Base-by-base conservation (phyloP, 2,329 filamentous ascomycete genomes). In the Capronia coronata region DNA sequence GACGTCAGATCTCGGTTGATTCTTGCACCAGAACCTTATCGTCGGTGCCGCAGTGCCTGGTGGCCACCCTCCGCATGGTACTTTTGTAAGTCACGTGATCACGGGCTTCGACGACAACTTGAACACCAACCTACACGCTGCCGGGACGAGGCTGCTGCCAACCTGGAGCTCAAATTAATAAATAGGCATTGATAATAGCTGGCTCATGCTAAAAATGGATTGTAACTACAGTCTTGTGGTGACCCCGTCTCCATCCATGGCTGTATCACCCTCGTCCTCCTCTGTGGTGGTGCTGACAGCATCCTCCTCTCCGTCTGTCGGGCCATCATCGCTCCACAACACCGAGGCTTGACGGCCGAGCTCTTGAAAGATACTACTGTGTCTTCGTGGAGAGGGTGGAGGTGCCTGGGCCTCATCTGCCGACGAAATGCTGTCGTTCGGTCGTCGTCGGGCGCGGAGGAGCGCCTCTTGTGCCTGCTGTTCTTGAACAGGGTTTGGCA, bases 261-360 rank as follows among this genome's bases (percentile, higher is more conserved):
- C 45, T 19, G 27, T 23, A 44, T 43, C 30, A 38, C 29, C 39
- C 8, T 66, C 66, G 25, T 67, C 65, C 58, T 70, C 71, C 49
- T 71, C 70, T 32, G 73, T 70, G n/a, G 69, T 63, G 2, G 69
- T 68, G 51, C 69, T 67, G 2, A 68, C 67, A 46, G 65, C 67
- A 54, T 67, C 68, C 43, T 62, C 68, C 39, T 70, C 58, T 53
- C 71, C 68, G 57, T 71, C 69, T 23, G 68, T 58, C 37, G 64
- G 62, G 45, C 67, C 68, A 54, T 72, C 71, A 58, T 72, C 70
- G 40, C 71, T 67, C 58, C 72, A 74, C 51, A 74, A 71, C 5
- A 74, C 71, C 18, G 71, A 68, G 16, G 68, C 70, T 55, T 74
- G 71, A 37, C 71, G 65, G 30, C 66, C 62, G 54, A 74, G 63